Evolutionary conservation across 306 rosid genomes (phyloP).

Genomic region (Elaeagnus macrophylla): DNA sequence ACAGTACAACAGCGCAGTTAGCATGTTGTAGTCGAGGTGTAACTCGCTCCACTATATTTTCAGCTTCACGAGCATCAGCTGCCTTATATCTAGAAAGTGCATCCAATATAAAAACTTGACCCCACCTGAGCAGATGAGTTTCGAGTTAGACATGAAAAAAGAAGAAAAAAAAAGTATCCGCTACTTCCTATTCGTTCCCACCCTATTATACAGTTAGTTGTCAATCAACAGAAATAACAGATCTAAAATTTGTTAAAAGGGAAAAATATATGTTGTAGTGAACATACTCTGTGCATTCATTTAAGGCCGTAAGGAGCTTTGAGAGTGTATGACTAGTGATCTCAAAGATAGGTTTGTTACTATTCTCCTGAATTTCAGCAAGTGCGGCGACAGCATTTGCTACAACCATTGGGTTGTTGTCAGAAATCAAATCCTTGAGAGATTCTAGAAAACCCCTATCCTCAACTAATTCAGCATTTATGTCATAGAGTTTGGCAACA

Average conservation of each 20-base stretch:
- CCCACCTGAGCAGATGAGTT: slow-evolving; percentile 57
- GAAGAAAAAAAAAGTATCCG: not conserved
- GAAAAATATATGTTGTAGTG: slow-evolving; percentile 1
- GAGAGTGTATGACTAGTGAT: slow-evolving; percentile 79
- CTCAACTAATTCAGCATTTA: slow-evolving; percentile 96
- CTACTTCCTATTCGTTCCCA: not conserved
- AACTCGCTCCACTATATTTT: slow-evolving; percentile 95
- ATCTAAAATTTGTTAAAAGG: not conserved
- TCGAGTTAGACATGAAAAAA: slow-evolving; percentile 16
- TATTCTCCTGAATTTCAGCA: slow-evolving; percentile 92
- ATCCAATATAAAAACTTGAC: slow-evolving; percentile 96
- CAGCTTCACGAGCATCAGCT: slow-evolving; percentile 96
- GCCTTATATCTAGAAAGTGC: slow-evolving; percentile 97
- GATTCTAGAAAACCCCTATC: slow-evolving; percentile 95
- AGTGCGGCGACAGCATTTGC: slow-evolving; percentile 99
- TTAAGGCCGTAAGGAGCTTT: slow-evolving; percentile 96
- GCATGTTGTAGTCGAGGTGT: slow-evolving; percentile 98
- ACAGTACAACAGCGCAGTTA: slow-evolving; percentile 97
- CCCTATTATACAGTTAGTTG: not conserved
- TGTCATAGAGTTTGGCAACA: slow-evolving; percentile 97
- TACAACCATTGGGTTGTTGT: slow-evolving; percentile 99
- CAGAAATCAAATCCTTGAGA: slow-evolving; percentile 97
- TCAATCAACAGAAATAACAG: not conserved
- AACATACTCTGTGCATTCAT: slow-evolving; percentile 98
- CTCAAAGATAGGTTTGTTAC: slow-evolving; percentile 80